A percentile compares a stretch with the other conserved stretches of the same genome.
phyloP scores from a whole-genome alignment of 2,329 filamentous ascomycete genomes.

The Xylaria sp. region DNA sequence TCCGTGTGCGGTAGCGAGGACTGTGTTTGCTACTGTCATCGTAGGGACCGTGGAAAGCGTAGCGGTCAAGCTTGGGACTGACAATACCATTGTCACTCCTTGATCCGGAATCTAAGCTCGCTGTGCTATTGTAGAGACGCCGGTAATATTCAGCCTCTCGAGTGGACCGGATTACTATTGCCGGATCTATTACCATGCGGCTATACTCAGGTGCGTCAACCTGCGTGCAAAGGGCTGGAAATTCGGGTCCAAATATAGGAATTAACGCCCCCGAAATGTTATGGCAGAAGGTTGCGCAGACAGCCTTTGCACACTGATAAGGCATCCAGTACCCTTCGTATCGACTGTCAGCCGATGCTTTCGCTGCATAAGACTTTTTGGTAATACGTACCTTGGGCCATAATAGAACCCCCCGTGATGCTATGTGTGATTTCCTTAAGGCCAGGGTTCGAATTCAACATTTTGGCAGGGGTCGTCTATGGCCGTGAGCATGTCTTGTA shows the following conservation, averaged over 20 bases:
- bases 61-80: slow-evolving; percentile 37
- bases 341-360: slow-evolving; percentile 2
- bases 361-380: not conserved
- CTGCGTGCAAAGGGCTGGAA: slow-evolving; percentile 72
- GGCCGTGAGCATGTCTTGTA: not conserved
- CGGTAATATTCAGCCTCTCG: slow-evolving; percentile 54
- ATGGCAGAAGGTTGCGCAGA: slow-evolving; percentile 90
- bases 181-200: slow-evolving; percentile 68
- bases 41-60: slow-evolving; percentile 36
- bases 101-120: slow-evolving; percentile 18
- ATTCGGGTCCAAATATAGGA: slow-evolving; percentile 85
- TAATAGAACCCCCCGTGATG: slow-evolving; percentile 90
- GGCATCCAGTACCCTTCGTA: slow-evolving; percentile 92
- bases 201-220: slow-evolving; percentile 68
- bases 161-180: slow-evolving; percentile 59
- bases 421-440: slow-evolving; percentile 90
- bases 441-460: slow-evolving; percentile 77
- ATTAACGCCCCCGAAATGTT: slow-evolving; percentile 84
- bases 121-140: slow-evolving; percentile 40
- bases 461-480: slow-evolving; percentile 87
- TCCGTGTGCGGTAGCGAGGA: slow-evolving; percentile 37
- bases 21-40: slow-evolving; percentile 32
- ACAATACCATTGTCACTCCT: slow-evolving; percentile 17
- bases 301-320: slow-evolving; percentile 80
- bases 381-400: slow-evolving; percentile 75